Evolutionary conservation across 2,329 filamentous ascomycete genomes (phyloP).

Genomic region (Colletotrichum eremochloae): DNA sequence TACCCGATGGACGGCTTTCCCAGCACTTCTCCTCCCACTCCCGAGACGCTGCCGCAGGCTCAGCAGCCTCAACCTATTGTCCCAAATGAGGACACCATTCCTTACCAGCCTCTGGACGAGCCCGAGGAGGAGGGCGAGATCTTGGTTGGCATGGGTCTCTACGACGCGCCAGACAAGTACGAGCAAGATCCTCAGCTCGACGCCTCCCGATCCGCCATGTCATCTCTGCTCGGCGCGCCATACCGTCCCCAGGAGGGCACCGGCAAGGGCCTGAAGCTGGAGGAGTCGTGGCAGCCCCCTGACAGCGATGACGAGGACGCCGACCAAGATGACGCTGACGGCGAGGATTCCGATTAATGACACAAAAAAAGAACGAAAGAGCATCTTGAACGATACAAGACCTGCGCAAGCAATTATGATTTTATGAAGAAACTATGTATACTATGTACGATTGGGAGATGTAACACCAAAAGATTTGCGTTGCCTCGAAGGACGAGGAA

Average conservation of each 20-base stretch:
- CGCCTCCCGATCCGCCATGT: conserved; percentile 68
- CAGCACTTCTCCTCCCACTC: conserved; percentile 69
- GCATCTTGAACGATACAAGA: neutral
- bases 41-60: conserved; percentile 67
- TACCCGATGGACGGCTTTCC: conserved; percentile 61
- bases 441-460: conserved; percentile 35
- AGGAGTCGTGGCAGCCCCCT: conserved; percentile 83
- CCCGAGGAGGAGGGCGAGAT: conserved; percentile 75
- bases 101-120: conserved; percentile 65
- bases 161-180: conserved; percentile 76
- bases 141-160: conserved; percentile 85
- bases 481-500: neutral
- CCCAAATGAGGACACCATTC: conserved; percentile 63
- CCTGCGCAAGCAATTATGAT: conserved; percentile 31
- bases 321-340: conserved; percentile 55
- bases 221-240: conserved; percentile 65
- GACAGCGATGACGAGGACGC: conserved; percentile 70
- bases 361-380: conserved; percentile 1
- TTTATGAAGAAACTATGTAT: conserved; percentile 32
- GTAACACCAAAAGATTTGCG: conserved; percentile 14
- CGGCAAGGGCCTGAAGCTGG: conserved; percentile 83
- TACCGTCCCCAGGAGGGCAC: conserved; percentile 61
- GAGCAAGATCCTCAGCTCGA: conserved; percentile 64
- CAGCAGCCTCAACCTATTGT: conserved; percentile 62
- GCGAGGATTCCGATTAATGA: conserved; percentile 46